phyloP scores from a whole-genome alignment of 345 rosid species.

The Xanthoceras sorbifolium region DNA sequence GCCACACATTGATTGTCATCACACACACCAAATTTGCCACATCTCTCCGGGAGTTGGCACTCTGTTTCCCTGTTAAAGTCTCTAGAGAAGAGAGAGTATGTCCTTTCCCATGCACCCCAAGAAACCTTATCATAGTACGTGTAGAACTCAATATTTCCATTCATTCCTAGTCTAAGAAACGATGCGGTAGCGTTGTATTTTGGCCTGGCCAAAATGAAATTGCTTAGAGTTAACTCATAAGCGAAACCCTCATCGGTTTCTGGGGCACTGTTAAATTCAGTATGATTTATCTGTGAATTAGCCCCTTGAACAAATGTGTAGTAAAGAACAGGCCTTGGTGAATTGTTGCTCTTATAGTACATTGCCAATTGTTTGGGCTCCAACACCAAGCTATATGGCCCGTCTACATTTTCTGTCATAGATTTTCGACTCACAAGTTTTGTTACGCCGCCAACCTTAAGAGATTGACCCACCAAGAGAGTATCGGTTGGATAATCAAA shows the following conservation, averaged over 20 bases:
- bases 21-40: constrained; percentile 39
- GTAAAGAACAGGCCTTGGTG: constrained; percentile 36
- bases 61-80: constrained; percentile 23
- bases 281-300: constrained; percentile 17
- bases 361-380: constrained; percentile 37
- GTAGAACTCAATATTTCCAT: constrained; percentile 53
- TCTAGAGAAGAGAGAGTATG: constrained; percentile 39
- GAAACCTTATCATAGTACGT: constrained; percentile 42
- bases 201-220: constrained; percentile 24
- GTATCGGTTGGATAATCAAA: constrained; percentile 57
- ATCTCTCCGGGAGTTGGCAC: constrained; percentile 39
- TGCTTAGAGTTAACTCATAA: constrained; percentile 25
- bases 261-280: constrained; percentile 14
- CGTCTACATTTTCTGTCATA: constrained; percentile 17
- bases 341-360: constrained; percentile 37
- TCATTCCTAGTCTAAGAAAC: constrained; percentile 42
- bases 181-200: constrained; percentile 49
- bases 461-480: constrained; percentile 54
- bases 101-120: constrained; percentile 40
- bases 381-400: constrained; percentile 45
- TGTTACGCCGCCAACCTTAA: constrained; percentile 18
- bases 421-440: constrained; percentile 54
- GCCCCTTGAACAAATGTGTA: constrained; percentile 13
- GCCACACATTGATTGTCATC: constrained; percentile 33
- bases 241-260: constrained; percentile 34